These are phyloP conservation scores for Endoconidiophora laricicola DNA, from an alignment of 2,329 filamentous ascomycete genomes.

Conservation along the genomic window DNA sequence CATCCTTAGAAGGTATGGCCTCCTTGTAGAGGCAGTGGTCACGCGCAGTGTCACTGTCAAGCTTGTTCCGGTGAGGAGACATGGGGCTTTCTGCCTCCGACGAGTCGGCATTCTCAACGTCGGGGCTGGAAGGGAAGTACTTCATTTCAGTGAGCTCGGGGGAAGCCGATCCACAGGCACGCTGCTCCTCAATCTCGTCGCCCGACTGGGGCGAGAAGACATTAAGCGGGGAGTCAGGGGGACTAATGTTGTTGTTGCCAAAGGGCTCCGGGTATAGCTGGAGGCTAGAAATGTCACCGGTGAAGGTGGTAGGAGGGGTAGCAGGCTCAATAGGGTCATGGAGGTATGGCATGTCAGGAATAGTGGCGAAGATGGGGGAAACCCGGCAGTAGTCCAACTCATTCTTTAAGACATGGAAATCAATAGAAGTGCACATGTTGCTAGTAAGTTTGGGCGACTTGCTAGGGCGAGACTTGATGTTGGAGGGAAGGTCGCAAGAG, in stretches of 20 bases:
- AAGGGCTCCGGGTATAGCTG: constrained; percentile 8
- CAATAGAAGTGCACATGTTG: constrained; percentile 1
- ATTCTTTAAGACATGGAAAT: neutral
- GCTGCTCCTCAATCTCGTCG: constrained; percentile 9
- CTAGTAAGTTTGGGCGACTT: constrained; percentile 1
- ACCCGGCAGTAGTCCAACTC: too few species aligned
- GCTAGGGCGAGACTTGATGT: neutral
- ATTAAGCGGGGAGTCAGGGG: constrained; percentile 14
- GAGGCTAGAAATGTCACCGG: constrained; percentile 6
- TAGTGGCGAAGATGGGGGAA: neutral
- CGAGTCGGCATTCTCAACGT: constrained; percentile 17
- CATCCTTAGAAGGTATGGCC: constrained; percentile 47
- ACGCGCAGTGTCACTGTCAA: constrained; percentile 40
- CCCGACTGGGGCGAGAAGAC: constrained; percentile 6
- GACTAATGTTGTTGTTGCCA: constrained; percentile 11
- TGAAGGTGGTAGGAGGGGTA: constrained; percentile 3
- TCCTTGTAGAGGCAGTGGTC: constrained; percentile 58
- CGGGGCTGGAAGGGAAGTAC: constrained; percentile 15
- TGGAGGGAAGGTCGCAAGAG: constrained; percentile 9
- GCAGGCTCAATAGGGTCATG: neutral
- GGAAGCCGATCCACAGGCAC: constrained; percentile 18
- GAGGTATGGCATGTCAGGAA: constrained; percentile 8
- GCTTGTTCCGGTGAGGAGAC: constrained; percentile 27
- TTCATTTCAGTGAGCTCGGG: constrained; percentile 24
- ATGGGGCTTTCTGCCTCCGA: neutral